Evolutionary conservation across 768 basidiomycete species (phyloP).

Genomic region (Porpolomopsis calyptriformis): DNA sequence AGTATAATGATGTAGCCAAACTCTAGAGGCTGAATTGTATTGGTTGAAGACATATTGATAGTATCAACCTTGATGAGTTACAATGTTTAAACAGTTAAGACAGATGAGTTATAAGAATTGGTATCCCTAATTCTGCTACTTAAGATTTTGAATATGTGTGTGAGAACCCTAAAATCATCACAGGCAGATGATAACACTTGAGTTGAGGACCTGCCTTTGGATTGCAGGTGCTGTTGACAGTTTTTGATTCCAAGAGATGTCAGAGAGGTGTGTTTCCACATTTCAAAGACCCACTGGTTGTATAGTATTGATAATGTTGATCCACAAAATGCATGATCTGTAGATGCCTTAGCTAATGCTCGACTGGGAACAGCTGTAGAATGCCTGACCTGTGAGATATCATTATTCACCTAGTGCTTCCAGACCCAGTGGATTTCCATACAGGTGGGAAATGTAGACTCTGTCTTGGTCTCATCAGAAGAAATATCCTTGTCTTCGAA

Average conservation of each 20-base stretch:
- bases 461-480: neutral
- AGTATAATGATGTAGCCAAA: neutral
- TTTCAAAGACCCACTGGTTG: neutral
- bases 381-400: neutral
- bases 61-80: too few relatives aligned
- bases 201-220: neutral
- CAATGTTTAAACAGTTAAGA: too few relatives aligned
- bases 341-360: neutral
- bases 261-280: neutral
- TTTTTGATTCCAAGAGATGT: neutral
- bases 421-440: neutral
- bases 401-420: neutral
- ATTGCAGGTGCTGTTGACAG: neutral
- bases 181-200: too few relatives aligned
- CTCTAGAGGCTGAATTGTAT: neutral
- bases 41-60: neutral
- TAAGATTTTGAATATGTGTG: too few relatives aligned
- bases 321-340: neutral
- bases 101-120: too few relatives aligned
- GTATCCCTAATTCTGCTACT: too few relatives aligned
- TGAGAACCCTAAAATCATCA: too few relatives aligned
- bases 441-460: neutral
- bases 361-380: neutral
- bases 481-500: neutral
- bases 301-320: neutral